Conservation (phyloP, 352 stramenopile species). For the Phytophthora pluvialis region DNA sequence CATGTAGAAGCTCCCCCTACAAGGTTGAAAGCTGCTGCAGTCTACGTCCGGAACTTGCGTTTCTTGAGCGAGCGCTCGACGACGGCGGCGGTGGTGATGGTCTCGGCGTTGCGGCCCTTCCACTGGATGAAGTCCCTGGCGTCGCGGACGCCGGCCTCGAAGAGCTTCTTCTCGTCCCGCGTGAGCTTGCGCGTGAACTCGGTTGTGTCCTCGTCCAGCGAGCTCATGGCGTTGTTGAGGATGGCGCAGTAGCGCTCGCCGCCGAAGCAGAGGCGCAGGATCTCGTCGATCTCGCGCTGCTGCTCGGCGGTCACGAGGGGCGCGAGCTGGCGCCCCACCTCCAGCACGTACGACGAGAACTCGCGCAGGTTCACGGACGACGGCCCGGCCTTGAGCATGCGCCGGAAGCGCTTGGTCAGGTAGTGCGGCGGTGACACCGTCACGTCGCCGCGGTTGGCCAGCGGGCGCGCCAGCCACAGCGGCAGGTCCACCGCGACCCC, state of each 20-base stretch:
- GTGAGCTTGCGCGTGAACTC: conserved; percentile 83
- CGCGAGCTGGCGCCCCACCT: conserved; percentile 68
- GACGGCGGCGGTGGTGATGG: conserved; percentile 61
- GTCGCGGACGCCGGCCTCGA: conserved; percentile 66
- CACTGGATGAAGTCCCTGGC: conserved; percentile 79
- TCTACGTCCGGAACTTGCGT: conserved; percentile 48
- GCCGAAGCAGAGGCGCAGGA: conserved; percentile 76
- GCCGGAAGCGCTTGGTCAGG: conserved; percentile 75
- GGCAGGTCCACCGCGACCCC: conserved; percentile 71
- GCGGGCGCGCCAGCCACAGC: conserved; percentile 72
- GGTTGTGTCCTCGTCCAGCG: conserved; percentile 83
- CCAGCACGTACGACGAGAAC: conserved; percentile 76
- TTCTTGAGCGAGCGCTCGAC: conserved; percentile 71
- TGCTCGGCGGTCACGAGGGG: conserved; percentile 56
- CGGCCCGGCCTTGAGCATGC: conserved; percentile 82
- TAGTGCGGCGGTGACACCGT: conserved; percentile 63
- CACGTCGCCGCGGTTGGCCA: conserved; percentile 62
- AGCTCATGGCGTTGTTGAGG: conserved; percentile 87
- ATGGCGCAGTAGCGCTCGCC: conserved; percentile 80
- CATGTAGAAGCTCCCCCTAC: no score
- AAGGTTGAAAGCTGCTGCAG: neutral
- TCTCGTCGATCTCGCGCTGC: conserved; percentile 73
- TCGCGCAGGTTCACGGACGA: conserved; percentile 79
- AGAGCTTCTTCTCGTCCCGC: conserved; percentile 73
- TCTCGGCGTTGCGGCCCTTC: conserved; percentile 76